These are phyloP conservation scores for Ophiocordyceps polyrhachis-furcata DNA, from an alignment of 2,329 filamentous ascomycete species.

Conservation along the genomic window DNA sequence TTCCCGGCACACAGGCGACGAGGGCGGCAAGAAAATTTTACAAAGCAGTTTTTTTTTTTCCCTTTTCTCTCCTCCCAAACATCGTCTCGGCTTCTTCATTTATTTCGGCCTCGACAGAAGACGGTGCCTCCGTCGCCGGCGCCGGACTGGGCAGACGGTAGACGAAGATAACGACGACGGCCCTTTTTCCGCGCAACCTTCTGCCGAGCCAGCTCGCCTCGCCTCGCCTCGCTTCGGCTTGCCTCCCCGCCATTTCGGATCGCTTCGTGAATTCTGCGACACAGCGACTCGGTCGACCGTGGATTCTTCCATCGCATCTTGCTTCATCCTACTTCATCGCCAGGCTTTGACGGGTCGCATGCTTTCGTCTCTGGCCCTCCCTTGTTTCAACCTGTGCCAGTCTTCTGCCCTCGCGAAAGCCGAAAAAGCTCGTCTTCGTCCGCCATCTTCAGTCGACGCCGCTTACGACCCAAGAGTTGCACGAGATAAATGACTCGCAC, in stretches of 20 bases:
- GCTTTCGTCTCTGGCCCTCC: background rate
- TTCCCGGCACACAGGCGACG: background rate
- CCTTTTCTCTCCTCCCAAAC: no score
- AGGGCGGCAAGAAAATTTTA: background rate
- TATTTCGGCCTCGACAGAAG: background rate
- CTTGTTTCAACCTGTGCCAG: background rate
- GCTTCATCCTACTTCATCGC: background rate
- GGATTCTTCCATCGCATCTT: background rate
- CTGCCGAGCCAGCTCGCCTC: background rate
- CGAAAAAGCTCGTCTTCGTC: background rate
- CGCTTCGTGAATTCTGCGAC: background rate
- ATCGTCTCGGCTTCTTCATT: background rate
- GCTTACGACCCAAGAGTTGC: background rate
- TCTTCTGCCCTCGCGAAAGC: background rate
- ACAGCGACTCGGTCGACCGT: background rate
- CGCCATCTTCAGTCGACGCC: background rate
- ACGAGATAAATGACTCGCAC: slow-evolving; percentile 1
- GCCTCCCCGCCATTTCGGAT: background rate
- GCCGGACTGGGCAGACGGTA: background rate
- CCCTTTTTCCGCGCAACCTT: background rate
- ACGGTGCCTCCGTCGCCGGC: background rate
- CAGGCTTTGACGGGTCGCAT: background rate
- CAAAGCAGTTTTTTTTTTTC: background rate
- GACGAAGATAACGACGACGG: background rate
- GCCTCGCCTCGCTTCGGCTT: background rate